phyloP scores from a whole-genome alignment of 345 rosid genomes.

The Psidium guajava region DNA sequence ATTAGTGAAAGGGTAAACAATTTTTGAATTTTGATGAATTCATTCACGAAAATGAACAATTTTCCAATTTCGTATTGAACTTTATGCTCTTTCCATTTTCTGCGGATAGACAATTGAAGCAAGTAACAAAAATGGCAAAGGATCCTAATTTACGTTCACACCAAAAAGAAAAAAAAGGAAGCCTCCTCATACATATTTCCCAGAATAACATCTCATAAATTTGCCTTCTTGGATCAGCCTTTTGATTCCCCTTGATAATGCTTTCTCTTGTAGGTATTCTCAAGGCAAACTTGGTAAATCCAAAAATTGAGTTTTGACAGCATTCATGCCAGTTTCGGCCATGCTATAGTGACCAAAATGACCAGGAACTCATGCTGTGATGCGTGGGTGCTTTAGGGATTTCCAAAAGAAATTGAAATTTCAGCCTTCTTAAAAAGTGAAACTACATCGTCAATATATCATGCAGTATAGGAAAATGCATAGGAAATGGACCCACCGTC shows the following conservation, averaged over 20 bases:
- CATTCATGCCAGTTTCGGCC: not conserved
- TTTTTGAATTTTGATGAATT: not conserved
- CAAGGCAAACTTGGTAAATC: not conserved
- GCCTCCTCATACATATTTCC: not conserved
- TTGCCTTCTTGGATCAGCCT: not conserved
- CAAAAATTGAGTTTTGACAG: not conserved
- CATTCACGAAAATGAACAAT: not conserved
- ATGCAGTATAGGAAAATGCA: not conserved
- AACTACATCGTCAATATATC: not conserved
- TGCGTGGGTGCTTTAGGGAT: not conserved
- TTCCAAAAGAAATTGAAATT: not conserved
- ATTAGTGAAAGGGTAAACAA: not conserved
- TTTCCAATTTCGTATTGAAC: not conserved
- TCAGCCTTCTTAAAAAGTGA: not conserved
- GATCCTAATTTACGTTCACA: not conserved
- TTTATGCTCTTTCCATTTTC: not conserved
- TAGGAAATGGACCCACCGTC: not conserved
- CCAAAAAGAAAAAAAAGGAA: not conserved
- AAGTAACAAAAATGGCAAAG: not conserved
- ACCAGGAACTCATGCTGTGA: not conserved
- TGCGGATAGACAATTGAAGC: not conserved
- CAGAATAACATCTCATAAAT: not conserved
- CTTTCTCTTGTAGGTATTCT: not conserved
- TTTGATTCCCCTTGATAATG: not conserved
- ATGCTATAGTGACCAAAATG: not conserved